Percentiles rank a stretch among this genome's conserved stretches.
Evolutionary conservation across 495 filamentous ascomycete species (phyloP).

Genomic region (Penicillium cataractarum): DNA sequence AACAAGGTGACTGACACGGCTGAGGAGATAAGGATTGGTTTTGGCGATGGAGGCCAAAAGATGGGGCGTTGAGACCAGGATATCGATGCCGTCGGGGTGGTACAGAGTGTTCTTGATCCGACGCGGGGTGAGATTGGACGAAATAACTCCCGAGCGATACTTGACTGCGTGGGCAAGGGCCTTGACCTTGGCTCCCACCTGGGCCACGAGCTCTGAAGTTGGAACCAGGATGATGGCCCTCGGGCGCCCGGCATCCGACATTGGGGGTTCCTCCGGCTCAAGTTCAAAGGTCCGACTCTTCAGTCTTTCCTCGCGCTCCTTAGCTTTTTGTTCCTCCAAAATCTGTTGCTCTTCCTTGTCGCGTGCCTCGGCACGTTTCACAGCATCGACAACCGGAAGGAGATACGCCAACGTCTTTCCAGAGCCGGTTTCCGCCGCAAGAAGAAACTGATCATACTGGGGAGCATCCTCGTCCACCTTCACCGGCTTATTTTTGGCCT

Average conservation of each 20-base stretch:
- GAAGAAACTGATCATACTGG: conserved; percentile 72
- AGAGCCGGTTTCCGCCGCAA: conserved; percentile 95
- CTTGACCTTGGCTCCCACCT: conserved; percentile 81
- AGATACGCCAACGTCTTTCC: conserved; percentile 95
- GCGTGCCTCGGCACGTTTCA: conserved; percentile 75
- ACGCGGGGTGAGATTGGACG: conserved; percentile 69
- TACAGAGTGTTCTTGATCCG: conserved; percentile 90
- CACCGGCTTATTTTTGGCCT: conserved; percentile 29
- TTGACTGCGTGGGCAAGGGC: conserved; percentile 79
- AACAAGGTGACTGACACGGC: conserved; percentile 82
- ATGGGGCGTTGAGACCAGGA: conserved; percentile 86
- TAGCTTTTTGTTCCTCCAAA: conserved; percentile 51
- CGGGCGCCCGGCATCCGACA: conserved; percentile 73
- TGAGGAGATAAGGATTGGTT: conserved; percentile 84
- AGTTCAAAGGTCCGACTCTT: conserved; percentile 55
- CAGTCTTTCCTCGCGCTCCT: conserved; percentile 50
- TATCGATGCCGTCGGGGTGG: conserved; percentile 77
- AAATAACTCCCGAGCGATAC: conserved; percentile 77
- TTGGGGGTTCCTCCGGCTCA: conserved; percentile 55
- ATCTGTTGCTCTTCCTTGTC: conserved; percentile 60
- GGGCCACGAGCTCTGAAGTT: conserved; percentile 88
- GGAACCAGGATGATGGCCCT: conserved; percentile 88
- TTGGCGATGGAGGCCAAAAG: conserved; percentile 83
- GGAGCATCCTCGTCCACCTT: conserved; percentile 34
- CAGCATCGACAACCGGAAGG: conserved; percentile 75